phyloP scores from a whole-genome alignment of 73 alveolate species.

The Paramecium caudatum region DNA sequence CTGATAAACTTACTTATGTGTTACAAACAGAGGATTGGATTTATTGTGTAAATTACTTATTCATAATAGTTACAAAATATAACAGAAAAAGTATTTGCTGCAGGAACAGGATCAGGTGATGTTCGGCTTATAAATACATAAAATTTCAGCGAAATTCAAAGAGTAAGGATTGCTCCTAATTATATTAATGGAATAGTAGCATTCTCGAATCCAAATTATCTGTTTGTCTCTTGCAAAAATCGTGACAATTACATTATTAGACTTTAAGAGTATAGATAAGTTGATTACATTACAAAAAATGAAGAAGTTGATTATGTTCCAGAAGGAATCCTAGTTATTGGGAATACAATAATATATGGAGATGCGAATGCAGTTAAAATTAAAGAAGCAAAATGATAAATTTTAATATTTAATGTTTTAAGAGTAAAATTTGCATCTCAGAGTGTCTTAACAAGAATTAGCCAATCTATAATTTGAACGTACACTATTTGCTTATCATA shows the following conservation, averaged over 20 bases:
- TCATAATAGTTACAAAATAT: neutral
- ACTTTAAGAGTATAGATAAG: neutral
- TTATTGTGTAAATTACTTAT: neutral
- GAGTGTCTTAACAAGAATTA: neutral
- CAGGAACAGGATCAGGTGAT: constrained; percentile 21
- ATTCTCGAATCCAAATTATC: constrained; percentile 4
- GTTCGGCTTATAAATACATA: neutral
- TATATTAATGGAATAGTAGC: neutral
- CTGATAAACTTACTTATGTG: neutral
- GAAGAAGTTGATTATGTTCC: constrained; percentile 19
- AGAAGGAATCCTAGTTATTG: neutral
- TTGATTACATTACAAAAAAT: constrained; percentile 22
- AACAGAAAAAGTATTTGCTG: constrained; percentile 7
- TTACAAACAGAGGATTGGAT: constrained; percentile 23
- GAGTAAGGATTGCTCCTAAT: constrained; percentile 10
- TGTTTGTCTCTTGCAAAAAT: constrained; percentile 12
- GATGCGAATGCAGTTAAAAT: constrained; percentile 44
- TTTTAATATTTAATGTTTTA: constrained; percentile 4
- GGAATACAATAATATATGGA: constrained; percentile 18
- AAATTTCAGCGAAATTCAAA: neutral
- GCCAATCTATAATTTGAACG: neutral
- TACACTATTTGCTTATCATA: neutral
- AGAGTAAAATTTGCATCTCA: neutral
- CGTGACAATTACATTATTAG: constrained; percentile 42
- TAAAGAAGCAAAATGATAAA: neutral